phyloP scores from a whole-genome alignment of 306 rosid species.

The Medicago ruthenica region DNA sequence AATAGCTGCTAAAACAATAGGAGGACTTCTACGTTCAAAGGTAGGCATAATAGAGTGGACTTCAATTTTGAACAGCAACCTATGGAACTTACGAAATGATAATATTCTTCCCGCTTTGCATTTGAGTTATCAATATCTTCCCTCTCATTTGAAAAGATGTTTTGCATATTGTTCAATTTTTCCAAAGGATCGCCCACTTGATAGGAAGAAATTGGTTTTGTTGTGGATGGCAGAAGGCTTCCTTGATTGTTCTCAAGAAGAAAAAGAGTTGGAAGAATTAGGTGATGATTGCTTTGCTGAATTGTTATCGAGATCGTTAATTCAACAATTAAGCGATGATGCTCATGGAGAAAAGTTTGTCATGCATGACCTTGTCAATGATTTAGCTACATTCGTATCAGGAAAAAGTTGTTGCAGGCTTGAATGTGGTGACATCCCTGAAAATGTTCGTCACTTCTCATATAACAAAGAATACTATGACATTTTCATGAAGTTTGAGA shows the following conservation, averaged over 20 bases:
- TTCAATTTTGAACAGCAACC: slow-evolving; percentile 6
- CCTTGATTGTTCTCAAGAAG: not conserved
- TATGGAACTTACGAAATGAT: slow-evolving; percentile 25
- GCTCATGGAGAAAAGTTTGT: too few species aligned
- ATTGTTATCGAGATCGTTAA: not conserved
- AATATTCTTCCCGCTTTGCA: slow-evolving; percentile 3
- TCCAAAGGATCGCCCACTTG: not conserved
- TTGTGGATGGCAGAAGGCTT: slow-evolving; percentile 57
- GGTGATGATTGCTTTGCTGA: slow-evolving; percentile 43
- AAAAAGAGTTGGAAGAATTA: slow-evolving; percentile 17
- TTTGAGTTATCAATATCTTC: slow-evolving; percentile 21
- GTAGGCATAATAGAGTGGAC: slow-evolving; percentile 45
- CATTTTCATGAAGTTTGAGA: not conserved
- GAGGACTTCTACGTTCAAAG: slow-evolving; percentile 13
- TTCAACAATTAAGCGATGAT: not conserved
- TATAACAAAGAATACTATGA: not conserved
- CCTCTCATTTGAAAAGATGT: not conserved
- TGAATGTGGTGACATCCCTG: not conserved
- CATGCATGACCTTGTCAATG: slow-evolving; percentile 15
- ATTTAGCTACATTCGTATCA: not conserved
- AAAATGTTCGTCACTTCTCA: not conserved
- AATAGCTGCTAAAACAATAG: not conserved
- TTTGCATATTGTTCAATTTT: too few species aligned
- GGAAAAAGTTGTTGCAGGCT: not conserved
- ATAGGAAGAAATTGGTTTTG: not conserved